phyloP scores from a whole-genome alignment of 768 basidiomycete species.

The Leccinellum luteum region DNA sequence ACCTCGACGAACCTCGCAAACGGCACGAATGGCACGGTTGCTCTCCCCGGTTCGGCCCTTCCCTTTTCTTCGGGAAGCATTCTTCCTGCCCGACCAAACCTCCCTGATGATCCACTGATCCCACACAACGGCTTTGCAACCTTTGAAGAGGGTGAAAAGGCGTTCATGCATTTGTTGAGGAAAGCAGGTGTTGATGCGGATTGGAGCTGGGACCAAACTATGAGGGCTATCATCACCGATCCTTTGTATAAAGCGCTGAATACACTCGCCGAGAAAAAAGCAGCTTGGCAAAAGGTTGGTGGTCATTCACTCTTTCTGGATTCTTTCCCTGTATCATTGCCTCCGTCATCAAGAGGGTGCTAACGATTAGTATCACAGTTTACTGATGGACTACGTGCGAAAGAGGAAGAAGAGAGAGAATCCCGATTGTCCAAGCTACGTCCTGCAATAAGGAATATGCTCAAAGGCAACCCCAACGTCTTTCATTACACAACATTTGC shows the following conservation, averaged over 20 bases:
- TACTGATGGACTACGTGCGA: constrained; percentile 68
- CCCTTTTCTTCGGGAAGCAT: constrained; percentile 61
- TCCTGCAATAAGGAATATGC: constrained; percentile 82
- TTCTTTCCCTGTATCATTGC: background rate
- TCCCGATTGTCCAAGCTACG: constrained; percentile 80
- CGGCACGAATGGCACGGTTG: constrained; percentile 41
- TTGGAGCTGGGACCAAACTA: constrained; percentile 98
- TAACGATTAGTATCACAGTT: constrained; percentile 43
- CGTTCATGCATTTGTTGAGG: constrained; percentile 85
- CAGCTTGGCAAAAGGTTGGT: constrained; percentile 87
- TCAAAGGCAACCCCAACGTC: constrained; percentile 83
- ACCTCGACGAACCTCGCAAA: constrained; percentile 44
- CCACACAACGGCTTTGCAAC: constrained; percentile 89
- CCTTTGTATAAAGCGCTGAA: constrained; percentile 94
- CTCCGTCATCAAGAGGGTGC: background rate
- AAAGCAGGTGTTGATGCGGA: constrained; percentile 88
- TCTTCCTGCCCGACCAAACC: constrained; percentile 70
- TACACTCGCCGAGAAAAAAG: constrained; percentile 92
- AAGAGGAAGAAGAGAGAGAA: constrained; percentile 86
- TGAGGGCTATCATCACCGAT: constrained; percentile 97
- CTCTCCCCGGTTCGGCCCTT: constrained; percentile 53
- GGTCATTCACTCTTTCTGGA: background rate
- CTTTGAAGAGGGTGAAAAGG: constrained; percentile 88
- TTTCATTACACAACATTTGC: constrained; percentile 90
- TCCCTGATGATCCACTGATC: constrained; percentile 85